A percentile compares a stretch with the other conserved stretches of the same genome.
Conservation (phyloP, 345 rosid species). For the Ricinus communis region DNA sequence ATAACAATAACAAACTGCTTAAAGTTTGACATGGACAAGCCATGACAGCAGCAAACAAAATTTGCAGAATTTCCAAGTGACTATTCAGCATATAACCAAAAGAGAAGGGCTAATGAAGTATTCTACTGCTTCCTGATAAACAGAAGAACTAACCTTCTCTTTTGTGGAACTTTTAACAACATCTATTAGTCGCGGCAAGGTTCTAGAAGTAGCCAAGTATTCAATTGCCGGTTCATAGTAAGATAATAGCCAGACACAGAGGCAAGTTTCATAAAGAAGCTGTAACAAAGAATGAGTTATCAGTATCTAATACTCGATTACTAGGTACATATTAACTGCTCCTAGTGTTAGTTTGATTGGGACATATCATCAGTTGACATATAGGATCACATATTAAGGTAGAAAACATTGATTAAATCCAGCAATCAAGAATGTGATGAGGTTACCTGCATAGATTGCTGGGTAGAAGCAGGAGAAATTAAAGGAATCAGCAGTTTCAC, state of each 20-base stretch:
- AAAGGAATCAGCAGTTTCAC: slow-evolving; percentile 83
- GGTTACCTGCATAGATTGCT: slow-evolving; percentile 90
- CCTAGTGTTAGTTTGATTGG: background rate
- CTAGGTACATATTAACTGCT: background rate
- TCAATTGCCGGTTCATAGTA: slow-evolving; percentile 91
- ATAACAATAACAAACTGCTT: background rate
- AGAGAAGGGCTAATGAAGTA: background rate
- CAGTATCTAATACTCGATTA: background rate
- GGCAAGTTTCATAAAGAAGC: slow-evolving; percentile 97
- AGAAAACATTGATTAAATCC: background rate
- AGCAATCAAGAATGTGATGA: slow-evolving; percentile 1
- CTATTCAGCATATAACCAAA: background rate
- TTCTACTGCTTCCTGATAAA: background rate
- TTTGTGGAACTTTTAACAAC: slow-evolving; percentile 89
- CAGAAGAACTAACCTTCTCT: slow-evolving; percentile 67
- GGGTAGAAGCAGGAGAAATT: slow-evolving; percentile 93
- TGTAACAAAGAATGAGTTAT: slow-evolving; percentile 32
- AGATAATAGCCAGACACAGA: slow-evolving; percentile 90
- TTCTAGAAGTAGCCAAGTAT: slow-evolving; percentile 80
- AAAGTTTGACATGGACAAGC: slow-evolving; percentile 12
- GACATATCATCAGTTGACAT: background rate
- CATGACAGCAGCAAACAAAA: slow-evolving; percentile 1
- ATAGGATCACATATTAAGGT: background rate
- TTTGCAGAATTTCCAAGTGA: slow-evolving; percentile 19
- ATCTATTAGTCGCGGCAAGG: slow-evolving; percentile 71